phyloP scores from a whole-genome alignment of 164 flowering plant genomes.

The Aristolochia contorta region DNA sequence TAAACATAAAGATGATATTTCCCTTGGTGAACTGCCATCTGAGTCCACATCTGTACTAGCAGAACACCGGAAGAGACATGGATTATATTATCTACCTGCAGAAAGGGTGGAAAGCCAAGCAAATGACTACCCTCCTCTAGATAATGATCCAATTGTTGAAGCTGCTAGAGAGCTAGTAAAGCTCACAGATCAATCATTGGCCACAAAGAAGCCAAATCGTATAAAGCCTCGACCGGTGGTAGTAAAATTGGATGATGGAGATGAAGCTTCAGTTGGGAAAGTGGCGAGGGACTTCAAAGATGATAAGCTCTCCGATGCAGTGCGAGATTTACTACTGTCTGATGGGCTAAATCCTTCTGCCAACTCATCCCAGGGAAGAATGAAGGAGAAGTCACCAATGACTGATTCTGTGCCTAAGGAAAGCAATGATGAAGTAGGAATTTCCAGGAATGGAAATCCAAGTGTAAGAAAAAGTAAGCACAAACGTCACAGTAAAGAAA shows the following conservation, averaged over 20 bases:
- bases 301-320: slow-evolving; percentile 62
- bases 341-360: slow-evolving; percentile 22
- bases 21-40: slow-evolving; percentile 25
- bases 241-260: slow-evolving; percentile 69
- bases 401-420: slow-evolving; percentile 21
- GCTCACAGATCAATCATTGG: slow-evolving; percentile 56
- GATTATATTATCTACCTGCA: slow-evolving; percentile 76
- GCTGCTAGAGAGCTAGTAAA: slow-evolving; percentile 54
- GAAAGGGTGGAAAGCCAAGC: slow-evolving; percentile 33
- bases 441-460: slow-evolving; percentile 19
- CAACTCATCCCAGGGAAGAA: slow-evolving; percentile 27
- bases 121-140: slow-evolving; percentile 75
- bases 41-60: slow-evolving; percentile 65
- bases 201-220: slow-evolving; percentile 38
- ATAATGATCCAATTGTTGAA: slow-evolving; percentile 42
- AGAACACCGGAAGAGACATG: slow-evolving; percentile 80
- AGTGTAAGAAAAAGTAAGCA: slow-evolving; percentile 45
- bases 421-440: slow-evolving; percentile 20
- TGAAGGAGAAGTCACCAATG: slow-evolving; percentile 32
- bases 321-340: slow-evolving; percentile 57
- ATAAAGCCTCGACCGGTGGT: slow-evolving; percentile 81
- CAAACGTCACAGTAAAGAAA: slow-evolving; percentile 43
- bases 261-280: slow-evolving; percentile 21
- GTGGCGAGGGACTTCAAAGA: slow-evolving; percentile 22
- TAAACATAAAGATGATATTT: slow-evolving; percentile 17